phyloP scores from a whole-genome alignment of 495 filamentous ascomycete genomes.

The Aspergillus ostianus region DNA sequence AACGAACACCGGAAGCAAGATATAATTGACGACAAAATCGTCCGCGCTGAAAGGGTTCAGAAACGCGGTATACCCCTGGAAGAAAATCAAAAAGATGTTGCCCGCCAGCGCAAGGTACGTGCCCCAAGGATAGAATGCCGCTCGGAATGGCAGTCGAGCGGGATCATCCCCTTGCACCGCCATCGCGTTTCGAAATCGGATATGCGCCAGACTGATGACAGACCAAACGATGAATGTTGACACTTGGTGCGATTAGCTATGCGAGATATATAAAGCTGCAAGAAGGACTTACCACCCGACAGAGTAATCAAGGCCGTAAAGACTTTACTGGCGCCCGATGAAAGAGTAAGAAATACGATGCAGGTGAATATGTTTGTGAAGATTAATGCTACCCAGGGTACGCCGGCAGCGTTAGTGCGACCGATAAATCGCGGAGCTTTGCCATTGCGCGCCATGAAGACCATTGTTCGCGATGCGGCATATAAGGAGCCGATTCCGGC shows the following conservation, averaged over 20 bases:
- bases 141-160: slow-evolving; percentile 56
- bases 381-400: slow-evolving; percentile 62
- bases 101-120: slow-evolving; percentile 58
- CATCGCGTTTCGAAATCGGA: slow-evolving; percentile 62
- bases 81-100: slow-evolving; percentile 63
- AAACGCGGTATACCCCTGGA: slow-evolving; percentile 60
- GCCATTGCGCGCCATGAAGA: slow-evolving; percentile 63
- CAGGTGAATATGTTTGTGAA: slow-evolving; percentile 64
- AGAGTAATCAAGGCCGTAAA: slow-evolving; percentile 44
- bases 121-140: slow-evolving; percentile 59
- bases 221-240: slow-evolving; percentile 70
- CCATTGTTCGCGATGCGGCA: slow-evolving; percentile 61
- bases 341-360: slow-evolving; percentile 65
- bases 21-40: slow-evolving; percentile 66
- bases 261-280: slow-evolving; percentile 33
- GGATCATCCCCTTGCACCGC: slow-evolving; percentile 53
- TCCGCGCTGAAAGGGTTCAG: slow-evolving; percentile 56
- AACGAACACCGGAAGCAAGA: slow-evolving; percentile 63
- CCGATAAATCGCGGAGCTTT: slow-evolving; percentile 67
- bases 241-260: slow-evolving; percentile 40
- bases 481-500: slow-evolving; percentile 70
- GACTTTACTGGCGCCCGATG: slow-evolving; percentile 55
- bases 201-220: slow-evolving; percentile 62
- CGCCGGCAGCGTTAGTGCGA: slow-evolving; percentile 59
- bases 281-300: slow-evolving; percentile 34